phyloP scores from a whole-genome alignment of 768 basidiomycete genomes.

The Paxillus ammoniavirescens region DNA sequence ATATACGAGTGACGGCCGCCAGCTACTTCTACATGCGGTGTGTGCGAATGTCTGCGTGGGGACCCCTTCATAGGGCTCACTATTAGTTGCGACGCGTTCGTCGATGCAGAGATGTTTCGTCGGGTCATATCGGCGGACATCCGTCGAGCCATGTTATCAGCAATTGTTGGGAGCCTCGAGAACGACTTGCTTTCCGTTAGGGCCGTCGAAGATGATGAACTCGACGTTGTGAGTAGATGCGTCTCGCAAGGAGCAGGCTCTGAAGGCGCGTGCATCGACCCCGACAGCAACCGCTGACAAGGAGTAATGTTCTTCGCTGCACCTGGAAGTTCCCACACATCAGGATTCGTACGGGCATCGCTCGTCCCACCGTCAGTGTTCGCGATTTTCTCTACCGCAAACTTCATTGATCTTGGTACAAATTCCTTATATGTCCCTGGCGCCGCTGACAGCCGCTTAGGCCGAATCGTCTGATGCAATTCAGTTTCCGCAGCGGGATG shows the following conservation, averaged over 20 bases:
- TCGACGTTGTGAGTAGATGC: background rate
- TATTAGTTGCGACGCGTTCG: slow-evolving; percentile 8
- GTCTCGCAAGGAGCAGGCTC: background rate
- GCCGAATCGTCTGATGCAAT: too few species aligned
- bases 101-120: slow-evolving; percentile 7
- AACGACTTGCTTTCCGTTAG: background rate
- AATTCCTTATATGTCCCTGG: background rate
- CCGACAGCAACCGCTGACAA: slow-evolving; percentile 4
- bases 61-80: background rate
- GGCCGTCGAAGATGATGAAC: background rate
- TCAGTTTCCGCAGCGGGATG: background rate
- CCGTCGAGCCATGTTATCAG: background rate
- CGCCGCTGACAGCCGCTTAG: background rate
- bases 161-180: background rate
- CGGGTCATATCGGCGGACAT: background rate
- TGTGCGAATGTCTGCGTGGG: background rate
- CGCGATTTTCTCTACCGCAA: background rate
- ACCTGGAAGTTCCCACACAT: background rate
- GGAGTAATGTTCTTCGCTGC: background rate
- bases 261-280: slow-evolving; percentile 17
- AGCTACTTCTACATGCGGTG: background rate
- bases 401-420: background rate
- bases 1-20: background rate
- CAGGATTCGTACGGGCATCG: background rate
- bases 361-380: background rate